These are phyloP conservation scores for Artemisia annua DNA, from an alignment of 129 eudicot species.

Conservation along the genomic window DNA sequence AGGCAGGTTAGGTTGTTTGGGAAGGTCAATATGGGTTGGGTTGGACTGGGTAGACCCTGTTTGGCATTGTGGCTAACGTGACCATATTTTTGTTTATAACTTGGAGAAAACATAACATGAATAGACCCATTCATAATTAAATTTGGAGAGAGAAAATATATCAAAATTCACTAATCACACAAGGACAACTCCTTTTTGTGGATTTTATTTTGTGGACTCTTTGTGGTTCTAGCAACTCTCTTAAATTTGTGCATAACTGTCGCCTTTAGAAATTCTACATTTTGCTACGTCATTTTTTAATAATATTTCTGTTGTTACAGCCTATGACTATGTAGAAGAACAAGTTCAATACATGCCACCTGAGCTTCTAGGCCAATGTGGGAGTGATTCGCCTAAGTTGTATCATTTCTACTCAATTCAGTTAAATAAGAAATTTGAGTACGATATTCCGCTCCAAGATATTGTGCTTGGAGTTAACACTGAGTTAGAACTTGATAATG, in stretches of 20 bases:
- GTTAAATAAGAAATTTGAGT: slow-evolving; percentile 32
- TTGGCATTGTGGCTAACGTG: no score
- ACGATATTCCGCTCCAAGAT: slow-evolving; percentile 43
- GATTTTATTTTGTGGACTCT: no score
- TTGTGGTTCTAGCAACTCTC: no score
- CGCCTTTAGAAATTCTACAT: background rate
- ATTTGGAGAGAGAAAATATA: no score
- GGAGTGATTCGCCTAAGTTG: slow-evolving; percentile 16
- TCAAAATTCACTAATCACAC: no score
- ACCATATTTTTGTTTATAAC: no score
- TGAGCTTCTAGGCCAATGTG: slow-evolving; percentile 50
- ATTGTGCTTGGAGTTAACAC: slow-evolving; percentile 49
- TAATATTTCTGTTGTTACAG: slow-evolving; percentile 31
- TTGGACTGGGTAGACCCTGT: no score
- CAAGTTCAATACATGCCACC: slow-evolving; percentile 47
- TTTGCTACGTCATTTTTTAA: background rate
- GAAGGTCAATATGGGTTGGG: no score
- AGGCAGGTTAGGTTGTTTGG: no score
- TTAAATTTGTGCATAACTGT: background rate
- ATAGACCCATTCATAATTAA: background rate
- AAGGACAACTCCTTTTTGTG: no score
- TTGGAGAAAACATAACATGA: background rate
- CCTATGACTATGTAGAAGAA: slow-evolving; percentile 38
- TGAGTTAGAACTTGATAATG: slow-evolving; percentile 40
- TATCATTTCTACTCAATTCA: slow-evolving; percentile 60